Evolutionary conservation across 495 filamentous ascomycete genomes (phyloP), one percentile per base, ranked within the genome.

Genomic region (Friedmanniomyces endolithicus): DNA sequence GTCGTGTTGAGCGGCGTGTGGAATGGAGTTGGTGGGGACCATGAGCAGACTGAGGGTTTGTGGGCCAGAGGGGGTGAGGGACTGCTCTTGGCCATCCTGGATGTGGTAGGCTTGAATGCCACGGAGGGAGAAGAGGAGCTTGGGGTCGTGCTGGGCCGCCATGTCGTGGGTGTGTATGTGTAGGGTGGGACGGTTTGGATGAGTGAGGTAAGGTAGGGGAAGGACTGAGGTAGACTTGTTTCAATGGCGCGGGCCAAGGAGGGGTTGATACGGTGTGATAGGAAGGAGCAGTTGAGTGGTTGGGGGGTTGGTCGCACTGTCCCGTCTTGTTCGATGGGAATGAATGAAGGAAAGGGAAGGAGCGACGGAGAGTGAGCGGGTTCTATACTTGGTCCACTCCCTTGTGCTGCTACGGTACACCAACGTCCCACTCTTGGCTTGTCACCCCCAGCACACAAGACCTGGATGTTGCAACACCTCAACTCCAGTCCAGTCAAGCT

Each of bases 11-110:
- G 78, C 71, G 33, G 72, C 71, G 43, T 72, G 70, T 9, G 80
- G 72, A 52, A 83, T 83, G 54, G 86, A 83, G 19, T 78, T 80
- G 1, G 88, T 95, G 16, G 89, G 89, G 24, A 96, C 89, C 89
- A 96, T 96, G 59, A 96, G 69, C 53, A 96, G 73, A 7, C 88
- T 94, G 35, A 96, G 74, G 0, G 88, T 94, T 69, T 95, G 88
- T 24, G 88, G 81, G 7, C 88, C 88, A 1, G 87, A 86, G 12
- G 85, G 83, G 25, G 85, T 94, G 63, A 96, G 81, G 6, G 79
- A 76, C 22, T 82, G 75, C 67, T 96, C 87, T 53, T 84, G 81
- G 68, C 89, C 89, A 76, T 90, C 78, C 70, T 87, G 85, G 53
- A 96, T 78, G 66, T 94, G 87, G 68, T 83, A 94, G 50, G 89